Evolutionary conservation across 208 protist genomes (phyloP), one percentile per base, ranked within the genome.

Genomic region (Naegleria gruberi): DNA sequence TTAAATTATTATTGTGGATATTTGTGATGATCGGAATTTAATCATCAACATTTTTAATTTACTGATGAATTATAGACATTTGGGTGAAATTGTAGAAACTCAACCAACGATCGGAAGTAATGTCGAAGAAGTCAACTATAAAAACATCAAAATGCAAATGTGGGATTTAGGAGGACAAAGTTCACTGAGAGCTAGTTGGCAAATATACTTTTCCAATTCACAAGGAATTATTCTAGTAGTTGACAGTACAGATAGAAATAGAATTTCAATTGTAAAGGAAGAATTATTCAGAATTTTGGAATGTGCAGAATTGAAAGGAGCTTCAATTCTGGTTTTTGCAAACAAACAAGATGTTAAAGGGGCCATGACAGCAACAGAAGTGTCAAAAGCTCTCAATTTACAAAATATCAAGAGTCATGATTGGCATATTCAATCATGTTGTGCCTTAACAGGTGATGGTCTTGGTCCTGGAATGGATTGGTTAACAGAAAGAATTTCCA

Each of bases 81-180:
- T 99, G 12, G 97, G 97, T 10, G 96, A 99, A 94, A 92, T 96
- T 46, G 98, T 99, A 65, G 95, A 95, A 12, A 99, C 98, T 6
- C 98, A 99, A 92, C 98, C 98, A 26, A 99, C 98, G 23, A 97
- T 99, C 43, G 97, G 98, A 44, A 95, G 97, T 91, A 98, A 99
- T 94, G 96, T 98, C 4, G 97, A 99, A 93, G 95, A 96, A 74
- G 92, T 99, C 43, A 94, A 95, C 87, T 98, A 99, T 92, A 98
- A 98, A 89, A 98, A 99, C 89, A 97, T 99, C 45, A 96, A 94
- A 86, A 98, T 99, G 89, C 98, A 95, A 88, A 98, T 98, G 90
- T 99, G 98, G 98, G 98, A 99, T 94, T 95, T 99, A 26, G 96
- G 96, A 15, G 97, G 97, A 0, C 98, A 99, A 93, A 95, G 96